Evolutionary conservation across 73 alveolate species (phyloP).

Genomic region (Paramecium octaurelia): DNA sequence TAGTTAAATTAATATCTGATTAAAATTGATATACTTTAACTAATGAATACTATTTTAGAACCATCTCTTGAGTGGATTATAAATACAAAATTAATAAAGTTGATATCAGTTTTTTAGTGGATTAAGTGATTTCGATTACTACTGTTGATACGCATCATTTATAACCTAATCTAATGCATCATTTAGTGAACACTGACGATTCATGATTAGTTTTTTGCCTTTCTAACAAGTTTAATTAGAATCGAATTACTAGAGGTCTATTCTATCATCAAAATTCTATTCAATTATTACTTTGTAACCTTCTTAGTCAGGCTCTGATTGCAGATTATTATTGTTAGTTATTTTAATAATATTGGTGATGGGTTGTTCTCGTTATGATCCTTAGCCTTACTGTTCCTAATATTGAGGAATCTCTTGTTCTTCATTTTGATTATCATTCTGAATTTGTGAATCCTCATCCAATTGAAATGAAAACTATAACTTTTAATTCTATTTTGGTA

Average conservation of each 20-base stretch:
- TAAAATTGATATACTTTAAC: too few species aligned
- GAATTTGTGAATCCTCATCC: neutral
- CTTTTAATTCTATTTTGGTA: neutral
- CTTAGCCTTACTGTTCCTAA: conserved; percentile 2
- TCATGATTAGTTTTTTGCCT: neutral
- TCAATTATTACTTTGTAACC: neutral
- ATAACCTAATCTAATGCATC: neutral
- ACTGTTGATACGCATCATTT: neutral
- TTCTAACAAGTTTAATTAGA: neutral
- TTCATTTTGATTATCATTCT: neutral
- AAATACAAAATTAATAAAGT: neutral
- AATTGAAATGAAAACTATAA: neutral
- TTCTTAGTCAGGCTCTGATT: neutral
- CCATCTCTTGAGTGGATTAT: neutral
- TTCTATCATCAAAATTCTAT: neutral
- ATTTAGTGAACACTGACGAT: neutral
- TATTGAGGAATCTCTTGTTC: neutral
- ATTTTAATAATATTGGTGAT: neutral
- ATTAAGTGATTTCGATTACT: neutral
- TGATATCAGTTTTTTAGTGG: neutral
- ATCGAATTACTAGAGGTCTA: neutral
- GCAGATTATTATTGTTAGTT: neutral
- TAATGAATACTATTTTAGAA: too few species aligned
- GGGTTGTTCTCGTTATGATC: neutral
- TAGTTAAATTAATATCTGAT: too few species aligned